Percentiles rank a stretch among this genome's conserved stretches.
Conservation (phyloP, 371 early-diverging fungal genomes). For the Apophysomyces ossiformis region DNA sequence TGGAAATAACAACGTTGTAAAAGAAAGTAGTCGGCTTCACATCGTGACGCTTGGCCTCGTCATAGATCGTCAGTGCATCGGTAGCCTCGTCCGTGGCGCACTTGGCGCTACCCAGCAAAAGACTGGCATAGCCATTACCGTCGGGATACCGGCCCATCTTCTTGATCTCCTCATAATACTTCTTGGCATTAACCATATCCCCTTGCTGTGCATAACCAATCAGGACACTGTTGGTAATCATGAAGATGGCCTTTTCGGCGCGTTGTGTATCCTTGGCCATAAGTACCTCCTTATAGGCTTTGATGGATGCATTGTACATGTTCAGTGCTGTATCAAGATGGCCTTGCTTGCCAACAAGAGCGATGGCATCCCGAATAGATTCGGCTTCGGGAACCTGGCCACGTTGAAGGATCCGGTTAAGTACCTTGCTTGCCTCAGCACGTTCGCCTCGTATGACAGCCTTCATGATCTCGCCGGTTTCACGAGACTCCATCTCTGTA, state of each 20-base stretch:
- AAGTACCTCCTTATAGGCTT: constrained; percentile 26
- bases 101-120: constrained; percentile 51
- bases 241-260: constrained; percentile 32
- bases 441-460: constrained; percentile 29
- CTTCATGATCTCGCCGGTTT: constrained; percentile 28
- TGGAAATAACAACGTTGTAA: constrained; percentile 69
- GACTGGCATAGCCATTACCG: constrained; percentile 50
- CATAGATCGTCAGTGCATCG: constrained; percentile 59
- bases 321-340: constrained; percentile 33
- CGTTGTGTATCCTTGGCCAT: constrained; percentile 18
- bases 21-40: constrained; percentile 67
- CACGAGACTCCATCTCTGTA: not conserved
- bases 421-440: constrained; percentile 26
- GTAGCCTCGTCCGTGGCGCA: constrained; percentile 58
- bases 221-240: constrained; percentile 57
- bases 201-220: constrained; percentile 62
- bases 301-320: constrained; percentile 35
- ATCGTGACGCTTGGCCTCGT: constrained; percentile 64
- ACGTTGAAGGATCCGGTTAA: constrained; percentile 28
- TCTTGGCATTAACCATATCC: constrained; percentile 59
- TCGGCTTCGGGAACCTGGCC: constrained; percentile 40
- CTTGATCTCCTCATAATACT: constrained; percentile 60
- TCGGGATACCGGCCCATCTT: constrained; percentile 49
- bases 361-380: constrained; percentile 48
- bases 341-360: constrained; percentile 51